A percentile compares a stretch with the other conserved stretches of the same genome.
phyloP scores from a whole-genome alignment of 2,329 filamentous ascomycete species.

The Dactylonectria macrodidyma region DNA sequence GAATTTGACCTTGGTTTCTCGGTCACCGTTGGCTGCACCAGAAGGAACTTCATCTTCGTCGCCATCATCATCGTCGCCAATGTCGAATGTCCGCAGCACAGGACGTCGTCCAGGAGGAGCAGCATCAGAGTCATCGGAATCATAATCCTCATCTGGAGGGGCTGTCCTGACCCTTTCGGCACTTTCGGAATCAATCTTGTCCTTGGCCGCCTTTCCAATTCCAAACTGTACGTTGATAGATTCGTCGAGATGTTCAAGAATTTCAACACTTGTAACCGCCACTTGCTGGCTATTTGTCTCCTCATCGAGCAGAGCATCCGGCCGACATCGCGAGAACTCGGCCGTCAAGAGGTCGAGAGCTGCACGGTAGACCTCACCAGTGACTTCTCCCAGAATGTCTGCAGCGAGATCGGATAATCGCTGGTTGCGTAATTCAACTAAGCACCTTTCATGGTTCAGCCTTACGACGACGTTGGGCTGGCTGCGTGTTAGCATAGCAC shows the following conservation, averaged over 20 bases:
- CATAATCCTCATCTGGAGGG: conserved; percentile 52
- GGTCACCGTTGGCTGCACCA: conserved; percentile 51
- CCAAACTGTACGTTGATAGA: conserved; percentile 68
- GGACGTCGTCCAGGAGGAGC: conserved; percentile 39
- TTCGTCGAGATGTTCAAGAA: conserved; percentile 69
- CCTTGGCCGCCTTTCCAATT: conserved; percentile 68
- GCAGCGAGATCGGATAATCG: conserved; percentile 81
- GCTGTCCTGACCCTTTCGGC: conserved; percentile 65
- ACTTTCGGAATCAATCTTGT: conserved; percentile 62
- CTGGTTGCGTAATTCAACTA: conserved; percentile 85
- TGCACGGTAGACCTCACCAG: conserved; percentile 83
- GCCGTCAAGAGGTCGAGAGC: conserved; percentile 80
- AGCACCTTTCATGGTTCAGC: conserved; percentile 88
- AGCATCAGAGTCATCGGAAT: conserved; percentile 55
- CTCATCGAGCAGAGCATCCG: conserved; percentile 62
- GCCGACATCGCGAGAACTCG: conserved; percentile 77
- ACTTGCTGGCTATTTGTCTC: conserved; percentile 49
- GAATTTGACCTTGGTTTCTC: conserved; percentile 65
- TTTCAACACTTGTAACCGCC: conserved; percentile 67
- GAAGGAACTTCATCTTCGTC: conserved; percentile 43
- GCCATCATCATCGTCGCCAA: conserved; percentile 54
- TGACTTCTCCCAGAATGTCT: conserved; percentile 79
- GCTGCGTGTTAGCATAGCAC: conserved; percentile 45
- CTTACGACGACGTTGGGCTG: conserved; percentile 82
- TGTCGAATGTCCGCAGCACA: conserved; percentile 34